These are phyloP conservation scores for Phialophora expanda DNA, from an alignment of 2,329 filamentous ascomycete species.

Conservation along the genomic window DNA sequence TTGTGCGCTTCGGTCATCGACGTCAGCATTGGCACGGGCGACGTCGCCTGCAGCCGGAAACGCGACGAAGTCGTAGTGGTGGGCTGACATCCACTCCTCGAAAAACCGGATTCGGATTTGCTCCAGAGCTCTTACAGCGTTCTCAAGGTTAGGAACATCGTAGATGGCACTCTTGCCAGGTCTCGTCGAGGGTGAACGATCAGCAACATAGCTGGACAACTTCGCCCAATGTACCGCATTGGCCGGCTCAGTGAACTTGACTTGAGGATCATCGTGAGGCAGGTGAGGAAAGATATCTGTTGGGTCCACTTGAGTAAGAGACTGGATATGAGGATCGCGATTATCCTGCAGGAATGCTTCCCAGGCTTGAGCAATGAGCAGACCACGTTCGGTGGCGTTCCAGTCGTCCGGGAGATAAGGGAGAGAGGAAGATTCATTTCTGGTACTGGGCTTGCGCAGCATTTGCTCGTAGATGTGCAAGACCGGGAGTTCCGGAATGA, in stretches of 20 bases:
- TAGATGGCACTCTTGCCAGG: conserved; percentile 21
- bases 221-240: conserved; percentile 31
- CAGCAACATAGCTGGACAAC: conserved; percentile 17
- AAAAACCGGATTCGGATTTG: conserved; percentile 27
- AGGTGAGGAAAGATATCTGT: conserved; percentile 49
- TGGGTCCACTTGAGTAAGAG: conserved; percentile 50
- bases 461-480: conserved; percentile 40
- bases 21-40: conserved; percentile 54
- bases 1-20: conserved; percentile 38
- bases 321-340: conserved; percentile 46
- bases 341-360: conserved; percentile 54
- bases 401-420: conserved; percentile 52
- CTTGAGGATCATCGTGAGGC: conserved; percentile 20
- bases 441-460: not conserved
- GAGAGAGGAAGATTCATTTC: conserved; percentile 35
- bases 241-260: conserved; percentile 27
- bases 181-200: not conserved
- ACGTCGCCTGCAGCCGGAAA: conserved; percentile 60
- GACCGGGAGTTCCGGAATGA: conserved; percentile 43
- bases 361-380: conserved; percentile 60
- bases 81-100: conserved; percentile 55
- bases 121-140: conserved; percentile 27
- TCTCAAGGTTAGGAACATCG: conserved; percentile 19
- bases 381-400: conserved; percentile 54
- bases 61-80: conserved; percentile 51